Percentiles rank a stretch among this genome's conserved stretches.
Evolutionary conservation across 2,329 filamentous ascomycete genomes (phyloP).

Genomic region (Ophiostoma populinum): DNA sequence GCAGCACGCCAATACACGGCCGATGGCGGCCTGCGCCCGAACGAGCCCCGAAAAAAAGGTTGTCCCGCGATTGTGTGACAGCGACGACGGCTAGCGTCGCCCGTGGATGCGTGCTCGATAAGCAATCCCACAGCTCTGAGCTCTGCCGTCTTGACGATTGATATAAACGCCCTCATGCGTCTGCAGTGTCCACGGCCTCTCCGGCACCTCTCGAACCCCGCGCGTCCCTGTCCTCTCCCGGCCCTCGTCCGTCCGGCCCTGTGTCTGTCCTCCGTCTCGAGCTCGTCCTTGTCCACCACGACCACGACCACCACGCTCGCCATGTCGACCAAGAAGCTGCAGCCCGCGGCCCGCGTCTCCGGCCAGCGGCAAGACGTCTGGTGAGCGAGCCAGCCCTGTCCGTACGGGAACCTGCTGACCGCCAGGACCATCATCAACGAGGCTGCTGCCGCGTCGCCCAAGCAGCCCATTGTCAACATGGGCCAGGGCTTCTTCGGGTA

Average conservation of each 20-base stretch:
- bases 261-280: neutral
- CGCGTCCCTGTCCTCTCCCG: too few species aligned
- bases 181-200: constrained; percentile 1
- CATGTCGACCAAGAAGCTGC: constrained; percentile 16
- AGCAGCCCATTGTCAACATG: constrained; percentile 36
- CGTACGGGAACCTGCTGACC: too few species aligned
- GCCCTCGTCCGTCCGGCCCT: too few species aligned
- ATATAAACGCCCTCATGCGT: too few species aligned
- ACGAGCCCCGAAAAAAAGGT: too few species aligned
- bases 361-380: constrained; percentile 24
- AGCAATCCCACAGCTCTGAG: neutral
- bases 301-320: constrained; percentile 4
- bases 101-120: too few species aligned
- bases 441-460: constrained; percentile 30
- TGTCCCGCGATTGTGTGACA: constrained; percentile 1
- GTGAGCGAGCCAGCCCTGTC: constrained; percentile 13
- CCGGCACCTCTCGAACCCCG: neutral
- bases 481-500: constrained; percentile 67
- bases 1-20: too few species aligned
- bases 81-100: neutral
- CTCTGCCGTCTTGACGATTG: neutral
- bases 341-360: constrained; percentile 22
- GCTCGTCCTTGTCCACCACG: neutral
- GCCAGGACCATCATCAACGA: constrained; percentile 34
- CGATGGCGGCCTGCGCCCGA: too few species aligned